A percentile compares a stretch with the other conserved stretches of the same genome.
phyloP scores from a whole-genome alignment of 1,284 basidiomycete genomes.

The Hemileia vastatrix region DNA sequence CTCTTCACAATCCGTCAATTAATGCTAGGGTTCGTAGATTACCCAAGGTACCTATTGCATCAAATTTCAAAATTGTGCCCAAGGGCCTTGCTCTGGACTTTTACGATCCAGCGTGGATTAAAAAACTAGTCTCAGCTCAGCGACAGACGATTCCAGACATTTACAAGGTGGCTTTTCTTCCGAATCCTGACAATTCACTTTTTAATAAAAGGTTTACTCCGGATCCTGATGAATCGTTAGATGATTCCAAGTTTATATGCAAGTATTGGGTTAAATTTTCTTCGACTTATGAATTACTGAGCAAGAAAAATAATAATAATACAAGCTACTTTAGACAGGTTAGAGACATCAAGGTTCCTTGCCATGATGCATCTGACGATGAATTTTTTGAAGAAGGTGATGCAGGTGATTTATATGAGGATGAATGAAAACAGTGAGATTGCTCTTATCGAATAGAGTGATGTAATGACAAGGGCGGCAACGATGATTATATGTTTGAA shows the following conservation, averaged over 20 bases:
- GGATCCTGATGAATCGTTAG: conserved; percentile 4
- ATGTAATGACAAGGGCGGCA: no score
- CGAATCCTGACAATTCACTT: background rate
- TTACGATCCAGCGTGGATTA: conserved; percentile 7
- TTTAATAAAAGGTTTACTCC: background rate
- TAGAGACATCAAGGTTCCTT: background rate
- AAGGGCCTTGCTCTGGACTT: conserved; percentile 12
- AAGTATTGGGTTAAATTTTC: conserved; percentile 3
- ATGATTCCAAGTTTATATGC: background rate
- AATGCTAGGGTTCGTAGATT: background rate
- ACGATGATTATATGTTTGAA: no score
- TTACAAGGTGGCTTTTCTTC: conserved; percentile 2
- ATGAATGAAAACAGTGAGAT: no score
- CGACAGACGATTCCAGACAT: background rate
- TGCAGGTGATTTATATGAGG: background rate
- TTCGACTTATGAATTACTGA: conserved; percentile 2
- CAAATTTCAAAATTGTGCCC: background rate
- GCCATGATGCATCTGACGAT: background rate
- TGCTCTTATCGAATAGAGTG: no score
- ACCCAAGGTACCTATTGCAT: conserved; percentile 1
- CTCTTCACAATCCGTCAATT: background rate
- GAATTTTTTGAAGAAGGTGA: background rate
- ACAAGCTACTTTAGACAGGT: background rate
- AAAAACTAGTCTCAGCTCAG: background rate
- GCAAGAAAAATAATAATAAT: background rate